Evolutionary conservation across 73 alveolate genomes (phyloP), one percentile per base, ranked within the genome.

Genomic region (Uronychia setigera): DNA sequence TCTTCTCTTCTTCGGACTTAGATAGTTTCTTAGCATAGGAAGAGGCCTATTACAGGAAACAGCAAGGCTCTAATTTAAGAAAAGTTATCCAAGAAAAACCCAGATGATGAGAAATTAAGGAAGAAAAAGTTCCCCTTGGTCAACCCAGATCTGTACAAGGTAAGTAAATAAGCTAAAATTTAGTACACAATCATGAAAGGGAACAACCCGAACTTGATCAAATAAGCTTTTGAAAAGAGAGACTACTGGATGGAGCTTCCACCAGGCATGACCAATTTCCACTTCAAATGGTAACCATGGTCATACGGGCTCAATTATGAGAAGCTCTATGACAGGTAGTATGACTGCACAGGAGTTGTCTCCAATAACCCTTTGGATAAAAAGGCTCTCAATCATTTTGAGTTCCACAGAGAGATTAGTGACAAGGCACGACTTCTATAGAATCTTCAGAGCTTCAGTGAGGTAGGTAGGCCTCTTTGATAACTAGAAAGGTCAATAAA

Each of bases 221-320:
- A 46, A 46, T 19, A 46, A 19, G 67, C 19, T 46, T 46, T 46
- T 46, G 67, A 46, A 19, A 46, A 46, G 19, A 46, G 67, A 46
- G 67, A 46, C n/a, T 46, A 19, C n/a, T 46, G 67, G 67, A 46
- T 46, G 67, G 67, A 46, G 67, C 67, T 46, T 46, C 67, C 67
- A 46, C n/a, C 67, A 11, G 5, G n/a, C 19, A 11, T 46, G 67
- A 11, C 67, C 67, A 46, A 19, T 19, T 46, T 5, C 67, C 67
- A 46, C 19, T 46, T 46, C 19, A 46, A 46, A 46, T 46, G 67
- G 67, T 19, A 46, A 19, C 67, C 67, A 5, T 46, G 67, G 67
- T 46, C 67, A 5, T 11, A 46, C 19, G 67, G 67, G n/a, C 19
- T 46, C n/a, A 46, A 46, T 46, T 46, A 11, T 19, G 67, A 46